Evolutionary conservation across 2,329 filamentous ascomycete species (phyloP).

Genomic region (Chaetomiaceae sp.): DNA sequence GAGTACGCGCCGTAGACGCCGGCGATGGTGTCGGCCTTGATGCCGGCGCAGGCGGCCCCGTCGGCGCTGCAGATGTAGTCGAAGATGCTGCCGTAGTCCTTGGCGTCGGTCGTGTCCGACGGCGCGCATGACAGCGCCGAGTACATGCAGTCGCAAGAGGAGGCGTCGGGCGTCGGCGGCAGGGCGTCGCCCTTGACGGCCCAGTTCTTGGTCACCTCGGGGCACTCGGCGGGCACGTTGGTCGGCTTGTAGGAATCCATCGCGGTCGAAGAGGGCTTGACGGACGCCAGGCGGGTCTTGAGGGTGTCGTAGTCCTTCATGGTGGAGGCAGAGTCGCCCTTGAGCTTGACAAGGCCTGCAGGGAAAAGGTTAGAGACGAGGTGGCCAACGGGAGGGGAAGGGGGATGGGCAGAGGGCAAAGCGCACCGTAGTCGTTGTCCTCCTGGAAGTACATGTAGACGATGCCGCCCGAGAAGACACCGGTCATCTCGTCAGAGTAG

Average conservation of each 20-base stretch:
- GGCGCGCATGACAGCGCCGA: constrained; percentile 67
- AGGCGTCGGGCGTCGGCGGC: constrained; percentile 73
- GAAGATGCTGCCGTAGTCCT: constrained; percentile 66
- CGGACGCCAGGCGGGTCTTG: constrained; percentile 63
- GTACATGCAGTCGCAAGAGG: constrained; percentile 84
- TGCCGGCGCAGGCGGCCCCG: constrained; percentile 58
- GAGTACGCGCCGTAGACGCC: constrained; percentile 72
- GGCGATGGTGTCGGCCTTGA: constrained; percentile 59
- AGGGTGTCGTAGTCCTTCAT: constrained; percentile 72
- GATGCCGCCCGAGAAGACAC: constrained; percentile 90
- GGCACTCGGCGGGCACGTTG: constrained; percentile 70
- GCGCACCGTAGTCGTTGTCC: constrained; percentile 82
- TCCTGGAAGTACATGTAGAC: constrained; percentile 99
- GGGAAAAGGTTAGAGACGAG: constrained; percentile 21
- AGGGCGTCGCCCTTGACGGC: constrained; percentile 60
- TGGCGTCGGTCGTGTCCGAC: constrained; percentile 48
- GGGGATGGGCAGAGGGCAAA: constrained; percentile 39
- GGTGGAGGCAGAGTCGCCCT: constrained; percentile 56
- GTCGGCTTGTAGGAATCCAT: constrained; percentile 65
- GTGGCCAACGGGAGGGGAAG: too few relatives aligned
- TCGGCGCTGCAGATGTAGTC: constrained; percentile 62
- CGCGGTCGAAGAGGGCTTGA: constrained; percentile 60
- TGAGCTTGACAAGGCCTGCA: constrained; percentile 60
- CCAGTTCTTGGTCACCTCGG: constrained; percentile 62
- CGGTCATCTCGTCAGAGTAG: constrained; percentile 74